phyloP scores from a whole-genome alignment of 371 early-diverging fungal species.

The Mucor racemosus region DNA sequence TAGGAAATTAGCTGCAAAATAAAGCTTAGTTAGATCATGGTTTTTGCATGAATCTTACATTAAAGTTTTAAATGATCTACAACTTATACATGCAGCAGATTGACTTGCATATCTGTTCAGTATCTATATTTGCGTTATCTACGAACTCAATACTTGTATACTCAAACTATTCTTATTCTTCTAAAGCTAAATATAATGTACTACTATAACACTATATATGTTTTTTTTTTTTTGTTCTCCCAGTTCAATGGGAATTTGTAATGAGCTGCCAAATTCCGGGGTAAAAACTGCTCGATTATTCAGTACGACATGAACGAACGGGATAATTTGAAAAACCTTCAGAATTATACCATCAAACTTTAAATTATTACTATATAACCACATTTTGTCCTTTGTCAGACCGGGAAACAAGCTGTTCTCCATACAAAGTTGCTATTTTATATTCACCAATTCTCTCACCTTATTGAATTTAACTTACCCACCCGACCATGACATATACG shows the following conservation, averaged over 20 bases:
- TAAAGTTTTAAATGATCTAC: not conserved
- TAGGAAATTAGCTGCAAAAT: too few relatives aligned
- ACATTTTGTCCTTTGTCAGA: not conserved
- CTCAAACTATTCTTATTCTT: not conserved
- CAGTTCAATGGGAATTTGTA: conserved; percentile 3
- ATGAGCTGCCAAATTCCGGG: not conserved
- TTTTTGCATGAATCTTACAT: not conserved
- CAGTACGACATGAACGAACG: not conserved
- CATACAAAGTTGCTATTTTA: not conserved
- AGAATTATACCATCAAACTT: not conserved
- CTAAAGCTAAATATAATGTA: not conserved
- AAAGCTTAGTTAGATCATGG: not conserved
- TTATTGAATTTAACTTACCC: not conserved
- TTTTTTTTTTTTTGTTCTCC: not conserved
- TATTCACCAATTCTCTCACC: not conserved
- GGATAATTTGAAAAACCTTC: not conserved
- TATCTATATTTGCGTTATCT: too few relatives aligned
- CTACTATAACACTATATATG: not conserved
- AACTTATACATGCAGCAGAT: not conserved
- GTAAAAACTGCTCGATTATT: not conserved
- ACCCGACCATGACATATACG: not conserved
- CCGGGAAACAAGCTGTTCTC: not conserved
- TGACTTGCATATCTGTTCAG: not conserved
- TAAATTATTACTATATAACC: not conserved
- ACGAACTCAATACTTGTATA: not conserved